phyloP scores from a whole-genome alignment of 2,329 filamentous ascomycete species.

The Achaetomium macrosporum region DNA sequence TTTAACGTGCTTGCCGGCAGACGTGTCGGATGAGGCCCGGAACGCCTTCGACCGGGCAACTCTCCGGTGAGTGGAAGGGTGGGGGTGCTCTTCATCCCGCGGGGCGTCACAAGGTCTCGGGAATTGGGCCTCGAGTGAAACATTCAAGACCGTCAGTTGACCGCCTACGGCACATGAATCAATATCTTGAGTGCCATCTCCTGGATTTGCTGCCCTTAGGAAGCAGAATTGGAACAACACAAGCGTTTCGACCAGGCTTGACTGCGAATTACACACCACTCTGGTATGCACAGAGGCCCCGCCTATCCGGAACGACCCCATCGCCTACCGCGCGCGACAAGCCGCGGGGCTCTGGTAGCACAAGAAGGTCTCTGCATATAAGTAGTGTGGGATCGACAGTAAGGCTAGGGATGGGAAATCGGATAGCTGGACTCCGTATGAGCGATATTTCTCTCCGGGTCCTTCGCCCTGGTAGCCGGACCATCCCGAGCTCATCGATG shows the following conservation, averaged over 20 bases:
- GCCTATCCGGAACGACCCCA: too few species aligned
- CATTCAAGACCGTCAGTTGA: slow-evolving; percentile 8
- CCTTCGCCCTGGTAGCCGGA: too few species aligned
- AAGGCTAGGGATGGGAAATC: too few species aligned
- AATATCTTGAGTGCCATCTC: background rate
- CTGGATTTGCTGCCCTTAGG: background rate
- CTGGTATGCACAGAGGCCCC: too few species aligned
- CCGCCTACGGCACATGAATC: slow-evolving; percentile 3
- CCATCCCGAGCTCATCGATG: too few species aligned
- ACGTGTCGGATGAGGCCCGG: slow-evolving; percentile 4
- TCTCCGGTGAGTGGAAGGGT: background rate
- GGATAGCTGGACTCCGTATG: too few species aligned
- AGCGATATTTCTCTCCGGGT: too few species aligned
- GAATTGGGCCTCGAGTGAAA: slow-evolving; percentile 5
- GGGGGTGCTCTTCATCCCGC: background rate
- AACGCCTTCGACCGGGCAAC: background rate
- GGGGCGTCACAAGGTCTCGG: slow-evolving; percentile 5
- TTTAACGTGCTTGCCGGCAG: background rate
- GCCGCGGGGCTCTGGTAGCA: too few species aligned
- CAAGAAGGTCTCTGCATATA: too few species aligned
- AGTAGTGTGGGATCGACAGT: too few species aligned
- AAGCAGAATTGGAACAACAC: background rate
- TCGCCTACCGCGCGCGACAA: too few species aligned
- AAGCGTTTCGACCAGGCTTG: background rate
- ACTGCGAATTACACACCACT: too few species aligned